Conservation (phyloP, 805 yeast genomes). For the Sugiyamaella chiloensis region DNA sequence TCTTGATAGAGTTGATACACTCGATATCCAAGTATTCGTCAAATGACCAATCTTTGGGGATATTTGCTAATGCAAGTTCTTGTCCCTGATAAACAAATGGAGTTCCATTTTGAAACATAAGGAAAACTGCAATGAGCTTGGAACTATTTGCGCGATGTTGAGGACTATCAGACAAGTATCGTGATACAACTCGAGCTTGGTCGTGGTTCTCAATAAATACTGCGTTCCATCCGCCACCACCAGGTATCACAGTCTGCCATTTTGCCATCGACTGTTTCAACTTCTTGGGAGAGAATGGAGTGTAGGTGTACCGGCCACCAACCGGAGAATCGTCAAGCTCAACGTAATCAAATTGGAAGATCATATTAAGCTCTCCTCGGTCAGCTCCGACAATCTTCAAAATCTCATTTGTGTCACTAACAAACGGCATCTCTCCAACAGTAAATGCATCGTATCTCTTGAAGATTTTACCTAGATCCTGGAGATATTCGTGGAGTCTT, state of each 20-base stretch:
- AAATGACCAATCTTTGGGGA: conserved; percentile 45
- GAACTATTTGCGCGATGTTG: conserved; percentile 40
- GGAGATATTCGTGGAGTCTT: conserved; percentile 55
- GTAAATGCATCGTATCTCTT: conserved; percentile 51
- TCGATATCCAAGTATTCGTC: conserved; percentile 52
- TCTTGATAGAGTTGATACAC: conserved; percentile 42
- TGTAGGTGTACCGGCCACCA: conserved; percentile 1
- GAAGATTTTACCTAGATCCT: conserved; percentile 45
- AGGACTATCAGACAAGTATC: conserved; percentile 48
- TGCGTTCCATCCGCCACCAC: conserved; percentile 57
- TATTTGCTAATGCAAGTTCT: conserved; percentile 55
- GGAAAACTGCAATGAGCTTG: conserved; percentile 47
- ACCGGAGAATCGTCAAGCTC: conserved; percentile 2
- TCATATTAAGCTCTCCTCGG: conserved; percentile 28
- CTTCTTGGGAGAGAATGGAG: not conserved
- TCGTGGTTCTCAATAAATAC: conserved; percentile 57
- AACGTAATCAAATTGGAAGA: conserved; percentile 27
- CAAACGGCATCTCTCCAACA: conserved; percentile 53
- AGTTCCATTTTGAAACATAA: conserved; percentile 50
- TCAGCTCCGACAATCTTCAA: conserved; percentile 24
- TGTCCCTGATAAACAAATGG: conserved; percentile 59
- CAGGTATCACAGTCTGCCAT: conserved; percentile 37
- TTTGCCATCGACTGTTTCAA: conserved; percentile 3
- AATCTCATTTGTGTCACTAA: conserved; percentile 30
- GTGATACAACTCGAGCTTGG: conserved; percentile 51